These are phyloP conservation scores for Flaveria ramosissima DNA, from an alignment of 129 eudicot genomes.

Conservation along the genomic window DNA sequence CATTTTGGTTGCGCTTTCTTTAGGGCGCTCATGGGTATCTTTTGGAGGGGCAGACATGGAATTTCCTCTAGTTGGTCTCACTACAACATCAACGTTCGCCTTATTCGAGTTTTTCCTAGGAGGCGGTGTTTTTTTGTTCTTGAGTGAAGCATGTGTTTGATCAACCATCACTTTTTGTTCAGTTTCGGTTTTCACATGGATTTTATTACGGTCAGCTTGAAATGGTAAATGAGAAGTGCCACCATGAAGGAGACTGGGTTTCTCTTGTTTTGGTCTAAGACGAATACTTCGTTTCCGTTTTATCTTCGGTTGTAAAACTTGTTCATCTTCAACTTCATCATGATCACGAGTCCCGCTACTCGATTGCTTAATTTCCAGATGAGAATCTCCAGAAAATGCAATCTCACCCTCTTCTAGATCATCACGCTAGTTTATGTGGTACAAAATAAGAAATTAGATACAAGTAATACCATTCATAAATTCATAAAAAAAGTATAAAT, in stretches of 20 bases:
- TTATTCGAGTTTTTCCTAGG: conserved; percentile 50
- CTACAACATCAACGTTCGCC: conserved; percentile 42
- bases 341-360: conserved; percentile 88
- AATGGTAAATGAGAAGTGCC: conserved; percentile 59
- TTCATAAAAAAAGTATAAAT: background rate
- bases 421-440: conserved; percentile 49
- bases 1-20: conserved; percentile 64
- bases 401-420: conserved; percentile 98
- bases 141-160: conserved; percentile 48
- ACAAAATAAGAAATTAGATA: conserved; percentile 2
- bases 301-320: conserved; percentile 86
- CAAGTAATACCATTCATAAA: background rate
- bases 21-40: conserved; percentile 47
- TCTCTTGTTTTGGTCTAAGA: conserved; percentile 61
- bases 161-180: conserved; percentile 47
- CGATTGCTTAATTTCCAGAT: conserved; percentile 76
- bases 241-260: conserved; percentile 43
- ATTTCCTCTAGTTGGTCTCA: conserved; percentile 50
- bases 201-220: conserved; percentile 55
- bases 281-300: conserved; percentile 90
- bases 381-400: conserved; percentile 82
- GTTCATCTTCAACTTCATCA: conserved; percentile 95
- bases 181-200: conserved; percentile 43
- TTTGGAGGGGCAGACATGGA: conserved; percentile 49
- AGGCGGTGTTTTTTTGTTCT: conserved; percentile 49